Evolutionary conservation across 2,329 filamentous ascomycete genomes (phyloP), one percentile per base, ranked within the genome.

Genomic region (Exophiala alcalophila): DNA sequence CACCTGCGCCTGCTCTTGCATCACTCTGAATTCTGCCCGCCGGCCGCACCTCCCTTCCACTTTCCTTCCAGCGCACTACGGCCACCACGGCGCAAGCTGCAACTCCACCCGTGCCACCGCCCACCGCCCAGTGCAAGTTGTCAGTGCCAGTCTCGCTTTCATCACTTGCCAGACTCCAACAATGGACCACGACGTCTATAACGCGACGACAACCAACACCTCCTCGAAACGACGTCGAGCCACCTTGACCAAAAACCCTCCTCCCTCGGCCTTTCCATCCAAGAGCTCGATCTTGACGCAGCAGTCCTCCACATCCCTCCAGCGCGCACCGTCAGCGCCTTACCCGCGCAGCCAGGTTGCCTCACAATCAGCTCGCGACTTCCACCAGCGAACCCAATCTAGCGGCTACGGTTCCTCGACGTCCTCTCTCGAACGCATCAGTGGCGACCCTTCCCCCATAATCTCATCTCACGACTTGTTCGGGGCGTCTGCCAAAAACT

Each of bases 381-480:
- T 47, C 65, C 71, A 55, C 67, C 51, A 63, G 40, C 65, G 68
- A 36, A 69, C 69, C 21, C 61, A 66, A 51, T 72, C 69, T 28
- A 67, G 65, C 61, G 65, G 65, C 21, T 70, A 67, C 59, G 67
- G 62, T 29, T 72, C 69, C 4, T 71, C 68, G 11, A 67, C 63
- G 14, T 72, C 70, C n/a, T 71, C 68, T 6, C 59, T 71, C 45
- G 69, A 72, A 25, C 65, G 66, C 50, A 57, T 64, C 25, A 69
- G 65, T 52, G 60, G 59, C 23, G 61, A 58, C 32, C 61, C 62
- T 6, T 70, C 68, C 15, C 66, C 68, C 35, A 58, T 63, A 21
- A 56, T 64, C 29, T 49, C 59, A 24, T 54, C 53, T 29, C 56
- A 57, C 44, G 57, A 63, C 49, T 58, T 39, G 40, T 53, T 54